Base-by-base conservation (phyloP, 768 basidiomycete species). In the Pilatotrama ljubarskyi region DNA sequence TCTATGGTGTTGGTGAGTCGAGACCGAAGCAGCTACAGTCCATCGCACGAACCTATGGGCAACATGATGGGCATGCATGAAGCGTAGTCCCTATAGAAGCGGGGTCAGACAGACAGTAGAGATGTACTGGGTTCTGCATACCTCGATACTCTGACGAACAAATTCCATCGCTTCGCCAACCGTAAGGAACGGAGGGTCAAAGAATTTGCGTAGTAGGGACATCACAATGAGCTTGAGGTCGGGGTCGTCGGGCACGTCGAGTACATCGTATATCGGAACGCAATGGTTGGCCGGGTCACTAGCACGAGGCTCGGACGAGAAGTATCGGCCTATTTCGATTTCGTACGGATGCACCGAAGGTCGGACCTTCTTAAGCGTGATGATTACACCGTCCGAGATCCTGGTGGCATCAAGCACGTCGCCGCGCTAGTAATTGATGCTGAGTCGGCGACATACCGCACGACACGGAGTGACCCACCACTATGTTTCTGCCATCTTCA, bases 81-180 rank as follows among this genome's bases (percentile, higher is more conserved):
- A 48, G 5, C n/a, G 46, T 15, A 48, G 13, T 9, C 46, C 46
- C 46, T n/a, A n/a, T n/a, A n/a, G n/a, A n/a, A n/a, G n/a, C n/a
- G n/a, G n/a, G n/a, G n/a, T n/a, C n/a, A n/a, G n/a, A n/a, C n/a
- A n/a, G n/a, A n/a, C n/a, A n/a, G n/a, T n/a, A n/a, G n/a, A n/a
- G n/a, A n/a, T n/a, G n/a, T n/a, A n/a, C n/a, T n/a, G n/a, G n/a
- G n/a, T n/a, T n/a, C n/a, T n/a, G n/a, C 44, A 7, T n/a, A 73
- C 77, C 64, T 76, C 72, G 22, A 78, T 70, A 8, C 74, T 37
- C 44, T 77, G 75, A 0, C 66, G 52, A 24, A 76, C 62, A 46
- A 69, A 77, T 3, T 73, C 72, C 0, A 77, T 40, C 0, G 67
- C 72, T 59, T 79, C 77, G 1, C 76, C 75, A 14, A 76, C 51